These are phyloP conservation scores for Lepidium campestre DNA, from an alignment of 441 rosid species.

Conservation along the genomic window DNA sequence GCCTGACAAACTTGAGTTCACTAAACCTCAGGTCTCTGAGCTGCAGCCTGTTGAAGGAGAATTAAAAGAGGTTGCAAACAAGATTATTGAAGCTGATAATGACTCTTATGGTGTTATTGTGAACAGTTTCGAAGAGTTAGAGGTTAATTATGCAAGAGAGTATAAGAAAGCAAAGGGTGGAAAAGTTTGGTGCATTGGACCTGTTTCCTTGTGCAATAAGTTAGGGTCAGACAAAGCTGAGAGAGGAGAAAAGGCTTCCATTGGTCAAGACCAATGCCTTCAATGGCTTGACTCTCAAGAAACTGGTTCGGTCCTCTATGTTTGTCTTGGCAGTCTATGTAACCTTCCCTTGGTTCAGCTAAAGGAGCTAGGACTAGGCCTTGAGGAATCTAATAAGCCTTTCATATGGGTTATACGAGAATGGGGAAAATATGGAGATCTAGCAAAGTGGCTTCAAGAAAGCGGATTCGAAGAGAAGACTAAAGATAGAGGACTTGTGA, in stretches of 20 bases:
- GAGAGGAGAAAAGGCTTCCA: conserved; percentile 31
- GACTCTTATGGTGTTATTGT: conserved; percentile 25
- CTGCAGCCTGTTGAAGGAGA: conserved; percentile 10
- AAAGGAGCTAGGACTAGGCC: conserved; percentile 33
- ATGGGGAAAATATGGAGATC: conserved; percentile 24
- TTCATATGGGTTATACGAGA: conserved; percentile 34
- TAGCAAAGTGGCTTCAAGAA: conserved; percentile 28
- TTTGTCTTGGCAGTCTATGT: conserved; percentile 39
- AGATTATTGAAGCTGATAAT: conserved; percentile 15
- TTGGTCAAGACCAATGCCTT: conserved; percentile 15
- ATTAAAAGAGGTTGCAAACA: conserved; percentile 6
- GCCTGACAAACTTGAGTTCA: conserved; percentile 26
- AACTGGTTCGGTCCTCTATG: conserved; percentile 30
- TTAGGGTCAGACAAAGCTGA: conserved; percentile 27
- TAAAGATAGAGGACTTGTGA: conserved; percentile 23
- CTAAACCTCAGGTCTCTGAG: conserved; percentile 21
- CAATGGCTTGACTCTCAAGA: conserved; percentile 38
- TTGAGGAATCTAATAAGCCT: conserved; percentile 23
- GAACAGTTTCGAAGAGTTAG: conserved; percentile 23
- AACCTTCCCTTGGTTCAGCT: conserved; percentile 22
- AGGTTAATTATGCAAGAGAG: conserved; percentile 10
- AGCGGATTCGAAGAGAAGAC: conserved; percentile 35
- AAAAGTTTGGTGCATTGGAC: conserved; percentile 36
- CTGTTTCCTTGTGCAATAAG: conserved; percentile 37
- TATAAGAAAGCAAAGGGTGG: conserved; percentile 12